Evolutionary conservation across 441 rosid species (phyloP), one percentile per base, ranked within the genome.

Genomic region (Gossypium schwendimanii): DNA sequence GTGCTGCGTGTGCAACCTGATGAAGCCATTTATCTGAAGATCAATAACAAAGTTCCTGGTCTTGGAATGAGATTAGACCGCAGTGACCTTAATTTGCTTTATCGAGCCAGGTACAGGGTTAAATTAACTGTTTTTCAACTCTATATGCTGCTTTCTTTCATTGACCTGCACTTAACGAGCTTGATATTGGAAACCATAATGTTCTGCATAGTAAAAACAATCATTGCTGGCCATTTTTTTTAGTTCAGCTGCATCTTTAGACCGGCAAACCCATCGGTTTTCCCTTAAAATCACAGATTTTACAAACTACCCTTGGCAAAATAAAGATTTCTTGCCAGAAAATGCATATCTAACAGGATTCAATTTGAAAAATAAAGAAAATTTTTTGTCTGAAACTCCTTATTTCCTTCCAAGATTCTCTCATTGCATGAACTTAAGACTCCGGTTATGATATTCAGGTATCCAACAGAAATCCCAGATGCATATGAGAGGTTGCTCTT

Each of bases 1-100:
- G 99, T 94, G 67, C 91, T 94, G 21, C 88, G 92, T 18, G 94
- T 92, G 67, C 99, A 92, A 77, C 99, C 98, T 69, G 94, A 92
- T 78, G 99, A 94, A 85, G 97, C 96, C 54, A 91, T 94, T 74
- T 91, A 92, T 83, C 76, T 94, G 70, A 94, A 86, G 88, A 87
- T 94, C 82, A 92, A 92, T 81, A 92, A 91, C 83, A 94, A 94
- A 80, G 92, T 92, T 72, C 99, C 99, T 14, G 98, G 99, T 69
- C 90, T 90, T 52, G 94, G 92, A 67, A 94, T 94, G 99, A 86
- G 97, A 88, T 75, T 94, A 14, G 97, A 92, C 61, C 92, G 90
- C 71, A 92, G 91, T 12, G 88, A 94, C 76, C 96, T 94, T 59
- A 92, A 92, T 82, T 76, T 94, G 75, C 91, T 94, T 3, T 94